These are phyloP conservation scores for Emmonsia crescens DNA, from an alignment of 2,329 filamentous ascomycete species.

Conservation along the genomic window DNA sequence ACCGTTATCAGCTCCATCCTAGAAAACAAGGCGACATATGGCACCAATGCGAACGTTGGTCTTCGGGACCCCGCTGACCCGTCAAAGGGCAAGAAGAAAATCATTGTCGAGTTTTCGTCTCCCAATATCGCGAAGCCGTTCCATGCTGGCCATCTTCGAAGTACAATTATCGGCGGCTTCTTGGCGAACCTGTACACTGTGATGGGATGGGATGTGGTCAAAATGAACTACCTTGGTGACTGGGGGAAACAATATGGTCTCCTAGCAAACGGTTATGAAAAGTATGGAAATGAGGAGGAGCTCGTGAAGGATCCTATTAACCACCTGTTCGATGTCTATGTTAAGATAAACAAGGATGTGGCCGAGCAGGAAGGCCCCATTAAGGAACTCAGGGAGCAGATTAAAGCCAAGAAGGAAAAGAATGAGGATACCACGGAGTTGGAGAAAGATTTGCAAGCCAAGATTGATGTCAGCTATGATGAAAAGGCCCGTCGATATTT, in stretches of 20 bases:
- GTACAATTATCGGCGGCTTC: slow-evolving; percentile 58
- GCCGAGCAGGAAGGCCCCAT: slow-evolving; percentile 46
- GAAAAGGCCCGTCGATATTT: slow-evolving; percentile 54
- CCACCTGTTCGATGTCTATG: slow-evolving; percentile 56
- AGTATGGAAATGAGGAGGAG: slow-evolving; percentile 51
- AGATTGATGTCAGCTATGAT: slow-evolving; percentile 44
- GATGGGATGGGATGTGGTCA: slow-evolving; percentile 51
- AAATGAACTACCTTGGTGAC: slow-evolving; percentile 58
- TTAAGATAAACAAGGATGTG: slow-evolving; percentile 51
- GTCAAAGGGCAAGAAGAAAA: slow-evolving; percentile 45
- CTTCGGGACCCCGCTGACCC: slow-evolving; percentile 48
- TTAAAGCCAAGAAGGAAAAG: slow-evolving; percentile 39
- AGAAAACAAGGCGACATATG: slow-evolving; percentile 46
- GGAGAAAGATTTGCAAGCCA: slow-evolving; percentile 39
- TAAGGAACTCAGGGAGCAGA: slow-evolving; percentile 43
- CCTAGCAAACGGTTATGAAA: slow-evolving; percentile 51
- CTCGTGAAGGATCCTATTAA: slow-evolving; percentile 52
- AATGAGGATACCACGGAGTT: slow-evolving; percentile 38
- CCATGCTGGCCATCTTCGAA: slow-evolving; percentile 54
- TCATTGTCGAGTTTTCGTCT: slow-evolving; percentile 56
- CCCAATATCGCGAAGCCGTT: slow-evolving; percentile 60
- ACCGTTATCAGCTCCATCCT: slow-evolving; percentile 51
- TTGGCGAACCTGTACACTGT: slow-evolving; percentile 50
- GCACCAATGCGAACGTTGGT: slow-evolving; percentile 49
- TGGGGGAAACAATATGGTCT: slow-evolving; percentile 61